These are phyloP conservation scores for Talaromyces thailandensis DNA, from an alignment of 495 filamentous ascomycete genomes.

Conservation along the genomic window DNA sequence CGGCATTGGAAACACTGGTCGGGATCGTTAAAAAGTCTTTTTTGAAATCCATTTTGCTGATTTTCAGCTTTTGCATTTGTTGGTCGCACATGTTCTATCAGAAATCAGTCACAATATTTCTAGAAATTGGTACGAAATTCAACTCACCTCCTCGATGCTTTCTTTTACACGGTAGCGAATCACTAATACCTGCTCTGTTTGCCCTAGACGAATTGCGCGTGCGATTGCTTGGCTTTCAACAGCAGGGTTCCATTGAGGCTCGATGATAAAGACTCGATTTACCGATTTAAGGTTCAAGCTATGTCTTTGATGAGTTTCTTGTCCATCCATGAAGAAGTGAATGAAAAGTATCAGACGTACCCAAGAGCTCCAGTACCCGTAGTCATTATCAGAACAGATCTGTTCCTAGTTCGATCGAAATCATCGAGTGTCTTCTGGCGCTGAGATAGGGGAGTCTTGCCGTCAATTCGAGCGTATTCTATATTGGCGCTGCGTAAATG, in stretches of 20 bases:
- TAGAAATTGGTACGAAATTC: not conserved
- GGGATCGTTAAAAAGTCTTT: not conserved
- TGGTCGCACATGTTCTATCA: slow-evolving; percentile 10
- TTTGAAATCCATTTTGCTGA: not conserved
- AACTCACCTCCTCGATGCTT: slow-evolving; percentile 38
- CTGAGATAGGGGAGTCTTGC: slow-evolving; percentile 15
- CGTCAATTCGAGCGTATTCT: slow-evolving; percentile 28
- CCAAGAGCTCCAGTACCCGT: slow-evolving; percentile 43
- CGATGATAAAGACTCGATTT: slow-evolving; percentile 10
- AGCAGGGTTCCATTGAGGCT: slow-evolving; percentile 40
- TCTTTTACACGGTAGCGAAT: slow-evolving; percentile 34
- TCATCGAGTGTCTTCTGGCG: slow-evolving; percentile 21
- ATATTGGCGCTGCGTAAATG: slow-evolving; percentile 15
- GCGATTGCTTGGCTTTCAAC: slow-evolving; percentile 44
- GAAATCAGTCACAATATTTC: not conserved
- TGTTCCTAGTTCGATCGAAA: slow-evolving; percentile 17
- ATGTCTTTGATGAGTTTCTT: slow-evolving; percentile 26
- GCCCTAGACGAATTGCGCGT: slow-evolving; percentile 37
- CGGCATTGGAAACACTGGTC: not conserved
- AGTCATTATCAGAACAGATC: slow-evolving; percentile 40
- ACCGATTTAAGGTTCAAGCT: slow-evolving; percentile 15
- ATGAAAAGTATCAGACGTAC: slow-evolving; percentile 25
- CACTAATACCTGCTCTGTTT: slow-evolving; percentile 31
- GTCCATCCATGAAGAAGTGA: slow-evolving; percentile 21
- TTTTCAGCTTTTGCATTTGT: slow-evolving; percentile 9